phyloP scores from a whole-genome alignment of 1,284 basidiomycete species.

The Exobasidium cylindrosporum region DNA sequence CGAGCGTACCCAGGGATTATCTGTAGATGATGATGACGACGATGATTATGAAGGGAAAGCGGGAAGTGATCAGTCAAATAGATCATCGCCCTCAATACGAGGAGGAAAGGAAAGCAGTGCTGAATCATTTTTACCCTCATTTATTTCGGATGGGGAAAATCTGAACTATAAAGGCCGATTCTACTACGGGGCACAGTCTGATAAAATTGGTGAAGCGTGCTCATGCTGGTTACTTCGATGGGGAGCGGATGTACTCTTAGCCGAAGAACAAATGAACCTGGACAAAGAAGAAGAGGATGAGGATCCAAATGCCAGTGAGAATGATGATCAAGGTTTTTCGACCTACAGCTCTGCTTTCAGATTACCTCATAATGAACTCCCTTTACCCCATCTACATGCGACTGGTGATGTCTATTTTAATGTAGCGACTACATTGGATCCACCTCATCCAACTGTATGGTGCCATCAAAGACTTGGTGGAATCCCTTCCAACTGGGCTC shows the following conservation, averaged over 20 bases:
- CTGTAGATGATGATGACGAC: neutral
- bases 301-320: neutral
- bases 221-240: constrained; percentile 83
- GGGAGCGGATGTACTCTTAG: constrained; percentile 72
- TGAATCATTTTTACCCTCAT: neutral
- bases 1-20: neutral
- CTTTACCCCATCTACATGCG: neutral
- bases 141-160: neutral
- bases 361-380: neutral
- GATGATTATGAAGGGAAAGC: neutral
- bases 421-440: constrained; percentile 8
- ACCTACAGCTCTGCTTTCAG: neutral
- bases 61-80: neutral
- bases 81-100: neutral
- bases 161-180: constrained; percentile 16
- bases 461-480: constrained; percentile 60
- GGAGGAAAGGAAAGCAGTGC: neutral
- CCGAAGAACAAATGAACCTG: constrained; percentile 60
- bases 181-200: constrained; percentile 67
- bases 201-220: constrained; percentile 86
- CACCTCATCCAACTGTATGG: constrained; percentile 61
- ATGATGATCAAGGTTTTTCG: neutral
- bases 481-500: constrained; percentile 69
- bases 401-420: neutral
- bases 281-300: constrained; percentile 16